These are phyloP conservation scores for Grigorovia transvaalensis DNA, from an alignment of 805 yeast genomes.

Conservation along the genomic window DNA sequence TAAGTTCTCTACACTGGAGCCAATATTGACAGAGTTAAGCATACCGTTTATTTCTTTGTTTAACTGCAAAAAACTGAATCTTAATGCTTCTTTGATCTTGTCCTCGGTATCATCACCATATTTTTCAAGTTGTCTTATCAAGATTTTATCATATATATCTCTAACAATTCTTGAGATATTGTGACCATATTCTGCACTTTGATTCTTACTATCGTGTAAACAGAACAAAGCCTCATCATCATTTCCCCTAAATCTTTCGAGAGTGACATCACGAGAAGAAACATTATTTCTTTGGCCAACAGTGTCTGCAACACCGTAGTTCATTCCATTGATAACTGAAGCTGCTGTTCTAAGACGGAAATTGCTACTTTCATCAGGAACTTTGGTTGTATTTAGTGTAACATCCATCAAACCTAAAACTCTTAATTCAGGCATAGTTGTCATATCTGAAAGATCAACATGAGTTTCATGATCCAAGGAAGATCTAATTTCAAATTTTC, in stretches of 20 bases:
- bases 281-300: constrained; percentile 59
- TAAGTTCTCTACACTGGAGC: constrained; percentile 40
- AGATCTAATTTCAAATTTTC: constrained; percentile 78
- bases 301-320: constrained; percentile 87
- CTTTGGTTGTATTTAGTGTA: constrained; percentile 75
- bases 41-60: constrained; percentile 66
- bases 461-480: constrained; percentile 36
- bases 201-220: constrained; percentile 72
- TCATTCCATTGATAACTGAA: constrained; percentile 60
- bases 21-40: constrained; percentile 41
- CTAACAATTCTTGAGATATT: constrained; percentile 65
- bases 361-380: constrained; percentile 79
- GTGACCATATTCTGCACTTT: constrained; percentile 42
- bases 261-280: constrained; percentile 72
- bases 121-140: constrained; percentile 36
- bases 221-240: constrained; percentile 75
- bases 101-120: constrained; percentile 29
- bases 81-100: constrained; percentile 60
- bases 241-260: constrained; percentile 78
- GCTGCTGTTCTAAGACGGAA: constrained; percentile 87
- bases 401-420: constrained; percentile 90
- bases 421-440: constrained; percentile 57
- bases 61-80: constrained; percentile 68
- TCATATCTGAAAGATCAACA: constrained; percentile 48
- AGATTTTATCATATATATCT: constrained; percentile 56